Evolutionary conservation across 352 stramenopile species (phyloP), one percentile per base, ranked within the genome.

Genomic region (Phytophthora capsici): DNA sequence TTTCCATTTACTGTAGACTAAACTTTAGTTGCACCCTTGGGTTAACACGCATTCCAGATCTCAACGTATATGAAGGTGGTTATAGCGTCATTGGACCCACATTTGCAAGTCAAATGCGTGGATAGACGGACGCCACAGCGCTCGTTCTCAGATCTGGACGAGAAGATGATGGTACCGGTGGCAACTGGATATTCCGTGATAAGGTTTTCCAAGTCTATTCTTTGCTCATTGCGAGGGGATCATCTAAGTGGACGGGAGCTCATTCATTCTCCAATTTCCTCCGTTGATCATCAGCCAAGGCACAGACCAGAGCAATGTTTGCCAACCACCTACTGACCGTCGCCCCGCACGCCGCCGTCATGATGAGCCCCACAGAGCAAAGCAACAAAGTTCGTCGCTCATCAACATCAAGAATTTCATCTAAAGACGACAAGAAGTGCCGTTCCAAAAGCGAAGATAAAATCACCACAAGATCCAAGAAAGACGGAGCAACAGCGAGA

Each of bases 311-410:
- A 22, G 32, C 12, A 5, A 75, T 75, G 67, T 72, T 75, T 17
- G 32, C 63, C 28, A 71, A 68, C 34, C 67, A 75, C 22, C 67
- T 75, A 38, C 26, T 72, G 40, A 71, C 67, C n/a, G 68, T 75
- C 55, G 67, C 63, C 16, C 56, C 63, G 14, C 57, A 71, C 37
- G 63, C 57, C 26, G 56, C 53, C 45, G 53, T 69, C 32, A 41
- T 55, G 40, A 26, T 57, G 4, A 56, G 19, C 19, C 32, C 59
- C 6, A 36, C 17, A 5, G 44, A 51, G 14, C 51, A 25, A 22
- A 30, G 4, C 19, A 37, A 13, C 43, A 61, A 62, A 14, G 34
- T 26, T 0, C 50, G 44, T 19, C 55, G 26, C 23, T 34, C 59
- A 9, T 62, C 51, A 2, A 57, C 59, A 25, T 44, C 50, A 12